Evolutionary conservation across 495 filamentous ascomycete genomes (phyloP).

Genomic region (Aspergillus sclerotiicarbonarius): DNA sequence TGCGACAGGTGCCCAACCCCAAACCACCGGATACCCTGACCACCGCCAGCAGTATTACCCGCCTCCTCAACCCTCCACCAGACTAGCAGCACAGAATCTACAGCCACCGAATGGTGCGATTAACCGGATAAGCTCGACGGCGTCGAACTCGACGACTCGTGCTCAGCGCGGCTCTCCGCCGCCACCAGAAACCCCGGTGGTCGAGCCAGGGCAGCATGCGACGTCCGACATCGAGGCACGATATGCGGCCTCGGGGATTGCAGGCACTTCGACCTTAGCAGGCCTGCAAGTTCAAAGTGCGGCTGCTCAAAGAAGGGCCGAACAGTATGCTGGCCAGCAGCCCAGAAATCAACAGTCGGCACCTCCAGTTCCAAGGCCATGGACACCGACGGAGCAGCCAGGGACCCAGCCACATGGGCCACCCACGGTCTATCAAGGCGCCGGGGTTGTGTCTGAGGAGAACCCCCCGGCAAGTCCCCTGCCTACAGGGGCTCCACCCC

Average conservation of each 20-base stretch:
- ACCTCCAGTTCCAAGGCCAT: slow-evolving; percentile 63
- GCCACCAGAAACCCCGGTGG: slow-evolving; percentile 90
- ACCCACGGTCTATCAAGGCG: slow-evolving; percentile 88
- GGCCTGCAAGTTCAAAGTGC: slow-evolving; percentile 78
- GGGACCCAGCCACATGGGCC: slow-evolving; percentile 88
- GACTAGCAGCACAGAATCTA: slow-evolving; percentile 32
- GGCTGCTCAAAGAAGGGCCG: slow-evolving; percentile 72
- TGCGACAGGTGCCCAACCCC: slow-evolving; percentile 8
- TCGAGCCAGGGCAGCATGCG: slow-evolving; percentile 65
- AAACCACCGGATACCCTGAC: slow-evolving; percentile 48
- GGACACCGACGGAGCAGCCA: slow-evolving; percentile 94
- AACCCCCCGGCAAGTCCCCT: slow-evolving; percentile 27
- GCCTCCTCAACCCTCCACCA: slow-evolving; percentile 43
- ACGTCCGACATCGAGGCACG: slow-evolving; percentile 82
- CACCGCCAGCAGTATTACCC: slow-evolving; percentile 70
- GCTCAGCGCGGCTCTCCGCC: slow-evolving; percentile 91
- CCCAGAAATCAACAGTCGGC: slow-evolving; percentile 33
- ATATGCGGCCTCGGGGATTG: slow-evolving; percentile 85
- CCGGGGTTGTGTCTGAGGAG: slow-evolving; percentile 50
- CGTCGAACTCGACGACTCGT: slow-evolving; percentile 88
- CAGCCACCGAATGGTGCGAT: slow-evolving; percentile 53
- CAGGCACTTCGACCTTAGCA: slow-evolving; percentile 76
- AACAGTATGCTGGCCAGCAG: slow-evolving; percentile 65
- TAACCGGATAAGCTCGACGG: slow-evolving; percentile 80
- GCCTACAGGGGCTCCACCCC: slow-evolving; percentile 25